Evolutionary conservation across 208 protist genomes (phyloP).

Genomic region (Leishmania amazonensis): DNA sequence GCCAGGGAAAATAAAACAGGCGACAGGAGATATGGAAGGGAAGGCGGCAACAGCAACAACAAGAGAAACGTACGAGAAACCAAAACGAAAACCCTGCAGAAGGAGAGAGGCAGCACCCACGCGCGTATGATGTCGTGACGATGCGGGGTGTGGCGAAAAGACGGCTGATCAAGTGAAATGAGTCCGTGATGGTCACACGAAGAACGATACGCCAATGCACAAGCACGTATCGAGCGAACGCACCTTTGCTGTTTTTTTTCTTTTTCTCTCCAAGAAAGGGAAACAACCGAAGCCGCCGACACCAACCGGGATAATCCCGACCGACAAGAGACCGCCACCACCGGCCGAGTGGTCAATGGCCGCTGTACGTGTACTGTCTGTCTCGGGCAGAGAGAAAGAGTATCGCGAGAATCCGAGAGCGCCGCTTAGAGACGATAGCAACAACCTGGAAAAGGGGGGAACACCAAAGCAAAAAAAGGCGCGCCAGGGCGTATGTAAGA

Average conservation of each 20-base stretch:
- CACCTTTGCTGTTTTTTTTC: not conserved
- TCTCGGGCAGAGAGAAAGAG: too few relatives aligned
- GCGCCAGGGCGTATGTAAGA: too few relatives aligned
- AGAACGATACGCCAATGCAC: not conserved
- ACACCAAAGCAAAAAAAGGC: not conserved
- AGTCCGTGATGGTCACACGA: not conserved
- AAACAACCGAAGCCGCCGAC: too few relatives aligned
- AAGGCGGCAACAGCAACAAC: not conserved
- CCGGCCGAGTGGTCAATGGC: too few relatives aligned
- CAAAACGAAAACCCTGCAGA: not conserved
- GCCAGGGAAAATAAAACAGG: not conserved
- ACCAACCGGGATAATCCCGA: too few relatives aligned
- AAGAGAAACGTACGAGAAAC: not conserved
- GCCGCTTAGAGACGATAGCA: too few relatives aligned
- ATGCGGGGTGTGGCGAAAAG: not conserved
- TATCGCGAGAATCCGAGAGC: too few relatives aligned
- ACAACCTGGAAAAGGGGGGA: too few relatives aligned
- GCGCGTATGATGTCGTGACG: not conserved
- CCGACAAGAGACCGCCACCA: too few relatives aligned
- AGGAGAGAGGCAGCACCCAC: not conserved
- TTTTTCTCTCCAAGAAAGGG: not conserved
- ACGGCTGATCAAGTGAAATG: not conserved
- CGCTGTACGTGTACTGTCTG: too few relatives aligned
- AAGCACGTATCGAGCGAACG: not conserved
- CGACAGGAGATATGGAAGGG: too few relatives aligned